These are phyloP conservation scores for Coemansia sp. DNA, from an alignment of 192 early-diverging fungal species.

Conservation along the genomic window DNA sequence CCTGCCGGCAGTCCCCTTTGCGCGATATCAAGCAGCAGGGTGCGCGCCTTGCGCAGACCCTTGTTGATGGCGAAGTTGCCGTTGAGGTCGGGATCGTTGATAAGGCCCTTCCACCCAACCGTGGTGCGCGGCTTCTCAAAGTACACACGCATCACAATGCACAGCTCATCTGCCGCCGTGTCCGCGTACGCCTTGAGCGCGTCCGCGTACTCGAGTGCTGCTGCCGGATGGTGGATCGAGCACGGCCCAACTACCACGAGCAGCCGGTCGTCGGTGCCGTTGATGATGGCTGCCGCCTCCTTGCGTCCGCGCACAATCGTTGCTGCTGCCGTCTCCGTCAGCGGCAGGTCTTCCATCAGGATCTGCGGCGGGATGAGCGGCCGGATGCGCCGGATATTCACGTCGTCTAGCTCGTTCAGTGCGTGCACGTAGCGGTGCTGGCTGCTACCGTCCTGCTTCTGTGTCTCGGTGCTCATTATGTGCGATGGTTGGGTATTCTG, in stretches of 20 bases:
- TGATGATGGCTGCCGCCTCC: slow-evolving; percentile 65
- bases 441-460: slow-evolving; percentile 8
- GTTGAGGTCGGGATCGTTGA: slow-evolving; percentile 77
- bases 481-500: neutral
- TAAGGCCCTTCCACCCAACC: slow-evolving; percentile 94
- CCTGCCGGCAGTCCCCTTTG: slow-evolving; percentile 74
- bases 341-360: slow-evolving; percentile 85
- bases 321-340: slow-evolving; percentile 71
- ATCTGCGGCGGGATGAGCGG: slow-evolving; percentile 89
- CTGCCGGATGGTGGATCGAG: slow-evolving; percentile 79
- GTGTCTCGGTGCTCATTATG: slow-evolving; percentile 21
- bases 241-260: slow-evolving; percentile 86
- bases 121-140: slow-evolving; percentile 86
- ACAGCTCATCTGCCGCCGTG: slow-evolving; percentile 61
- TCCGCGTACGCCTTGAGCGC: slow-evolving; percentile 63
- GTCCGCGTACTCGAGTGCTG: slow-evolving; percentile 76
- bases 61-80: slow-evolving; percentile 78
- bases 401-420: slow-evolving; percentile 92
- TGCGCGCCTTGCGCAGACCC: slow-evolving; percentile 76
- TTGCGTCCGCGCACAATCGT: slow-evolving; percentile 72
- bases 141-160: slow-evolving; percentile 81
- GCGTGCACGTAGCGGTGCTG: slow-evolving; percentile 57
- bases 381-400: slow-evolving; percentile 76
- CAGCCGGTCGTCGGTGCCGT: slow-evolving; percentile 73
- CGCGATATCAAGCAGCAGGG: slow-evolving; percentile 67